These are phyloP conservation scores for Cynanchum wilfordii DNA, from an alignment of 257 asterid species.

Conservation along the genomic window DNA sequence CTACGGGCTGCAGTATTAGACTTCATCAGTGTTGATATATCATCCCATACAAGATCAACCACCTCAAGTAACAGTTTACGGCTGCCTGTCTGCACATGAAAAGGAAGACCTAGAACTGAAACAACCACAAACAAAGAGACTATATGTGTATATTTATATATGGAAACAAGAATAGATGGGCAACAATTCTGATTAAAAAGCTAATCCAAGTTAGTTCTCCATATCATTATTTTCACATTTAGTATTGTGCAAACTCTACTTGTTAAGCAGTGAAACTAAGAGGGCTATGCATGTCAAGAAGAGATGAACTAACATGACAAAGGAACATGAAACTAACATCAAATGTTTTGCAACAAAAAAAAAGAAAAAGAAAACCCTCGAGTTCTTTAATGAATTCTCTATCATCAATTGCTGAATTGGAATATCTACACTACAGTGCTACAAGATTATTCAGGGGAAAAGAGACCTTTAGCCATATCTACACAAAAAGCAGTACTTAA, in stretches of 20 bases:
- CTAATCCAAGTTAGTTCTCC: not conserved
- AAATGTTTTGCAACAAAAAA: not conserved
- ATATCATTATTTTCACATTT: not conserved
- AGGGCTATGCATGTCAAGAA: not conserved
- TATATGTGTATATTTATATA: not conserved
- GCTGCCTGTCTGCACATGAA: slow-evolving; percentile 67
- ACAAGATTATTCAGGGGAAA: not conserved
- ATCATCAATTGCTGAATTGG: not conserved
- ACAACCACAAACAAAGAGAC: not conserved
- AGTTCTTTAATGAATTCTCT: not conserved
- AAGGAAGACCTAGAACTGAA: not conserved
- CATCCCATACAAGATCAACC: slow-evolving; percentile 70
- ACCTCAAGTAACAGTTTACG: slow-evolving; percentile 53
- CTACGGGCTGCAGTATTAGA: slow-evolving; percentile 72
- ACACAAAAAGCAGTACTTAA: not conserved
- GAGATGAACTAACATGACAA: not conserved
- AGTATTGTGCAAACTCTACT: not conserved
- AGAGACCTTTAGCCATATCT: not conserved
- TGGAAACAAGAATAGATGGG: not conserved
- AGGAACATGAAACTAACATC: not conserved
- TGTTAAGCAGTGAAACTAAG: not conserved
- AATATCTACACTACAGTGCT: not conserved
- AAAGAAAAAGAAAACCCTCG: not conserved
- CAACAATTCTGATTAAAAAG: no score
- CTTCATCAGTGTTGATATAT: slow-evolving; percentile 55